Conservation (phyloP, 2,329 filamentous ascomycete genomes). For the Fusarium sp. region DNA sequence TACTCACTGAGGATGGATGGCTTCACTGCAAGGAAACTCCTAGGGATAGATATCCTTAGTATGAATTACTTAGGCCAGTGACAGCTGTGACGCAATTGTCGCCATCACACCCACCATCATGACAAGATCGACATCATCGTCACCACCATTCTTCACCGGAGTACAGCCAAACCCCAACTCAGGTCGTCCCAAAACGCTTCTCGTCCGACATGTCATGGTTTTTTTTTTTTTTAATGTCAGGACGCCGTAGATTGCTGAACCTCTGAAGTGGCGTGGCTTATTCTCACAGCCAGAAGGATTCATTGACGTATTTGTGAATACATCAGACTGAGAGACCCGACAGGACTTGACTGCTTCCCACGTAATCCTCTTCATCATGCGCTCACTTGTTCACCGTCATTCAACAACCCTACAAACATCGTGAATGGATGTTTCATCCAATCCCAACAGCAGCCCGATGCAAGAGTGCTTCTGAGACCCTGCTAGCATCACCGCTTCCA, state of each 20-base stretch:
- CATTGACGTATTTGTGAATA: neutral
- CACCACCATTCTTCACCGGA: slow-evolving; percentile 24
- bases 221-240: neutral
- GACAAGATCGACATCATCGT: slow-evolving; percentile 35
- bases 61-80: neutral
- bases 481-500: slow-evolving; percentile 24
- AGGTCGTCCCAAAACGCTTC: slow-evolving; percentile 1
- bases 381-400: slow-evolving; percentile 26
- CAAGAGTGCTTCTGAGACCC: slow-evolving; percentile 17
- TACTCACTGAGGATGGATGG: neutral
- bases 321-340: neutral
- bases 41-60: neutral
- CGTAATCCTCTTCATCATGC: neutral
- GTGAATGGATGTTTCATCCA: slow-evolving; percentile 3
- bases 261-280: neutral
- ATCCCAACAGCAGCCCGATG: slow-evolving; percentile 13
- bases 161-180: slow-evolving; percentile 1
- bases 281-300: neutral
- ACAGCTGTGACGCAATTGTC: slow-evolving; percentile 32
- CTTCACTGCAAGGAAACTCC: neutral
- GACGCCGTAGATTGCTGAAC: neutral
- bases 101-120: slow-evolving; percentile 20
- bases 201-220: slow-evolving; percentile 3
- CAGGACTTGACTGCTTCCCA: neutral
- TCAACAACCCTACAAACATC: neutral